Evolutionary conservation across 192 early-diverging fungal genomes (phyloP), one percentile per base, ranked within the genome.

Genomic region (Coemansia erecta): DNA sequence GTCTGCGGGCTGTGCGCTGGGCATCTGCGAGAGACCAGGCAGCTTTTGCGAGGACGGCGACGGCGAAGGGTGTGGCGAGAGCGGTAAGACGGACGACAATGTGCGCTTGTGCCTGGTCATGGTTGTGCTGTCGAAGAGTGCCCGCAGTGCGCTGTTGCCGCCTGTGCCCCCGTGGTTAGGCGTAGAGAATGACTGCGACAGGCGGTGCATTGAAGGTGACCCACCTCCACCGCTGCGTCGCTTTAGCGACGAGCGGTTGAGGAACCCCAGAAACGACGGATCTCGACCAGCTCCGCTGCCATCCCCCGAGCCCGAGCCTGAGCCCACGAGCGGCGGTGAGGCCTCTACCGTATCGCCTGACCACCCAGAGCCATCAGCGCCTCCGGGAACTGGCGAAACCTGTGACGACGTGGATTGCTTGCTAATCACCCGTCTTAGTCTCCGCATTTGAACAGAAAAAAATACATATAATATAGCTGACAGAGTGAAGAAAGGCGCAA

Each of bases 351-450:
- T 0, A 8, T 42, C 28, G 19, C 15, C 18, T 40, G 53, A 35
- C 21, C 53, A 35, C 8, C 37, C 51, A 18, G 51, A 8, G 31
- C 51, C n/a, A 22, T 28, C 51, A 33, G 17, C 26, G 21, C 24
- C 43, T 26, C 23, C 24, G 46, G 8, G 58, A 13, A 63, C 53
- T 0, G 68, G 68, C 21, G 73, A 77, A 17, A 23, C 51, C 15
- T 53, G 68, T 0, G 60, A 15, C 2, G 64, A 46, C 2, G 63
- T 64, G 18, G 71, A 64, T 57, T 78, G 75, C 53, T 64, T 71
- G 59, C 75, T 78, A 22, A 78, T 78, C 39, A 72, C 75, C 19
- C 75, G 61, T 6, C 75, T 61, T 22, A 78, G 45, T 14, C 75
- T 44, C 33, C 58, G 51, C 75, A 78, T 77, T 58, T 14, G 10